Percentiles rank a stretch among this genome's conserved stretches.
Evolutionary conservation across 1,284 basidiomycete genomes (phyloP).

Genomic region (Apiotrichum siamense): DNA sequence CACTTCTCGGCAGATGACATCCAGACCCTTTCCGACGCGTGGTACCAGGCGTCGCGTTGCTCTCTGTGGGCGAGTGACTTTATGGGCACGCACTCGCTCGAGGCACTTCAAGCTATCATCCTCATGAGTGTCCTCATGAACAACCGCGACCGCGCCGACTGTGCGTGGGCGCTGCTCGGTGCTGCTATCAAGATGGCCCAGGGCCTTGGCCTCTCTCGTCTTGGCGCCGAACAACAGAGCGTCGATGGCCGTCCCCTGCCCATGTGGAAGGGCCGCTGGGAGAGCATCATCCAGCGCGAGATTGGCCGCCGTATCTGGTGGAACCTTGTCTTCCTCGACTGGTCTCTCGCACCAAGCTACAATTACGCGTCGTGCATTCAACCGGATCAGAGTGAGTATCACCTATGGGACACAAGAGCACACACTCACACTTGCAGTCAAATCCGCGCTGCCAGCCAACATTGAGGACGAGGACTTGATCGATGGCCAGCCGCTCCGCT

Average conservation of each 20-base stretch:
- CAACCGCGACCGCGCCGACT: slow-evolving; percentile 47
- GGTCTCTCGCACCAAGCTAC: slow-evolving; percentile 46
- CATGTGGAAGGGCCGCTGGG: slow-evolving; percentile 48
- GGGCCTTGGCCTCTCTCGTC: slow-evolving; percentile 46
- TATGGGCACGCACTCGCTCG: slow-evolving; percentile 43
- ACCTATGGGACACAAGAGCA: neutral
- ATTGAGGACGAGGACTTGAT: slow-evolving; percentile 48
- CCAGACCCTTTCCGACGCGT: slow-evolving; percentile 38
- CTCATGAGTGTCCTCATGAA: slow-evolving; percentile 47
- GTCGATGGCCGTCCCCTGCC: slow-evolving; percentile 38
- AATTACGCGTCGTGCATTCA: slow-evolving; percentile 46
- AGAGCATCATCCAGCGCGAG: slow-evolving; percentile 46
- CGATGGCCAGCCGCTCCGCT: slow-evolving; percentile 42
- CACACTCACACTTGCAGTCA: slow-evolving; percentile 21
- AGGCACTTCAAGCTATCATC: slow-evolving; percentile 43
- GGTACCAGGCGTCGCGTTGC: slow-evolving; percentile 38
- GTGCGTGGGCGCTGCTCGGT: slow-evolving; percentile 47
- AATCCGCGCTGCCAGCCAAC: slow-evolving; percentile 46
- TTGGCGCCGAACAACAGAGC: slow-evolving; percentile 45
- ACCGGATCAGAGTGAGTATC: slow-evolving; percentile 45
- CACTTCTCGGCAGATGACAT: slow-evolving; percentile 43
- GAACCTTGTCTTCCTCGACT: slow-evolving; percentile 48
- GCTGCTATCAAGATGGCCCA: slow-evolving; percentile 50
- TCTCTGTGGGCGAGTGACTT: slow-evolving; percentile 47
- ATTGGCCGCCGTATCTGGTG: slow-evolving; percentile 48